Evolutionary conservation across 2,329 filamentous ascomycete species (phyloP).

Genomic region (Arthrobotrys musiformis): DNA sequence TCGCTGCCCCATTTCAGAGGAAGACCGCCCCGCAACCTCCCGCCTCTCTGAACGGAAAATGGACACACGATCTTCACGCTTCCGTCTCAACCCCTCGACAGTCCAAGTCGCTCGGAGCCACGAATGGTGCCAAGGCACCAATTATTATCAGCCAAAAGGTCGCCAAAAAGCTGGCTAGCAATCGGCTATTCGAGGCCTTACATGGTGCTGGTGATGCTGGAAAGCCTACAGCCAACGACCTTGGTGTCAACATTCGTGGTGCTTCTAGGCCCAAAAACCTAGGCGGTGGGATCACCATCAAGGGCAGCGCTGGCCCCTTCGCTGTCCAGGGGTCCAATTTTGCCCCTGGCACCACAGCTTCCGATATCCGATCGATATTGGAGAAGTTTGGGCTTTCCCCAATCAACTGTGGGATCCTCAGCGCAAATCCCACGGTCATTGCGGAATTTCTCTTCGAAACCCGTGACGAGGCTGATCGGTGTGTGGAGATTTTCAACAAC

Average conservation of each 20-base stretch:
- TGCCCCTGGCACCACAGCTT: constrained; percentile 80
- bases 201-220: constrained; percentile 61
- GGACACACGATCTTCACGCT: constrained; percentile 75
- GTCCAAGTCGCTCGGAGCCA: constrained; percentile 58
- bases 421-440: constrained; percentile 76
- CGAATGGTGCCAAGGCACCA: constrained; percentile 63
- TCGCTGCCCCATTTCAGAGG: constrained; percentile 25
- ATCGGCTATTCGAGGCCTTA: constrained; percentile 63
- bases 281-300: constrained; percentile 72
- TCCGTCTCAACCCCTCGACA: constrained; percentile 16
- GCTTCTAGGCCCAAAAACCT: constrained; percentile 57
- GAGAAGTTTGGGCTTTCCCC: constrained; percentile 74
- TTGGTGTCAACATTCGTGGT: constrained; percentile 61
- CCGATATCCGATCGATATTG: constrained; percentile 85
- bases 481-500: constrained; percentile 80
- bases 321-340: constrained; percentile 83
- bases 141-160: constrained; percentile 62
- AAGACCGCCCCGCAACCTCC: constrained; percentile 35
- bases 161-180: constrained; percentile 63
- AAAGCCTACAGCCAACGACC: constrained; percentile 58
- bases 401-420: constrained; percentile 74
- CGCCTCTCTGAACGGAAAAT: constrained; percentile 71
- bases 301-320: constrained; percentile 77
- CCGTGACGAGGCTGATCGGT: constrained; percentile 76
- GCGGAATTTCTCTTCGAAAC: constrained; percentile 80